Conservation (phyloP, 495 filamentous ascomycete genomes). For the Lineolata rhizophorae region DNA sequence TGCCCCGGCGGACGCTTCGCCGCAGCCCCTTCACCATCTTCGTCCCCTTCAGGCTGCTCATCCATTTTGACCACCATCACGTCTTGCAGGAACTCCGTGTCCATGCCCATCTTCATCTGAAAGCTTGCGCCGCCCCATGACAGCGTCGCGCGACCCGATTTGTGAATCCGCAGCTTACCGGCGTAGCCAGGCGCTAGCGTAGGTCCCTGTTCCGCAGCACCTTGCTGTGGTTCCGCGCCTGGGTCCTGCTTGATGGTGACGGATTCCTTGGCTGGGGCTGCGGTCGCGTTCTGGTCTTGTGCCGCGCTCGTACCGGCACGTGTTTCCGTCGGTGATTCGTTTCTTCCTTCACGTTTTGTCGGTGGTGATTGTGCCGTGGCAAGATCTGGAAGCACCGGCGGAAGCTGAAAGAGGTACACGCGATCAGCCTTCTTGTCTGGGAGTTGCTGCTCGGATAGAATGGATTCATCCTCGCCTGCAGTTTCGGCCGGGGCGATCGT, state of each 20-base stretch:
- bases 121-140: constrained; percentile 35
- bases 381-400: constrained; percentile 34
- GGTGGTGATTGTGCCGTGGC: no score
- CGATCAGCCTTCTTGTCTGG: constrained; percentile 22
- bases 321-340: neutral
- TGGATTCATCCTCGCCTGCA: constrained; percentile 16
- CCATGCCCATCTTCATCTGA: constrained; percentile 17
- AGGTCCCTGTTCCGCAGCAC: constrained; percentile 1
- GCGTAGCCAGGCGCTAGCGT: constrained; percentile 22
- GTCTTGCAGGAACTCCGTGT: constrained; percentile 14
- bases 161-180: constrained; percentile 35
- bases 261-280: neutral
- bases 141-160: constrained; percentile 35
- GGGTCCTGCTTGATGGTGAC: no score
- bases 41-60: constrained; percentile 18
- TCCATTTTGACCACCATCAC: constrained; percentile 12
- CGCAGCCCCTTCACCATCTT: constrained; percentile 15
- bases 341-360: constrained; percentile 9
- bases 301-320: no score
- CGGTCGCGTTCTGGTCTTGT: no score
- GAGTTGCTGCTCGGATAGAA: constrained; percentile 14
- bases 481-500: neutral
- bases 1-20: neutral
- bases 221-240: neutral
- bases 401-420: constrained; percentile 44